phyloP scores from a whole-genome alignment of 108 stramenopile species.

The Discostella stelligeroides region DNA sequence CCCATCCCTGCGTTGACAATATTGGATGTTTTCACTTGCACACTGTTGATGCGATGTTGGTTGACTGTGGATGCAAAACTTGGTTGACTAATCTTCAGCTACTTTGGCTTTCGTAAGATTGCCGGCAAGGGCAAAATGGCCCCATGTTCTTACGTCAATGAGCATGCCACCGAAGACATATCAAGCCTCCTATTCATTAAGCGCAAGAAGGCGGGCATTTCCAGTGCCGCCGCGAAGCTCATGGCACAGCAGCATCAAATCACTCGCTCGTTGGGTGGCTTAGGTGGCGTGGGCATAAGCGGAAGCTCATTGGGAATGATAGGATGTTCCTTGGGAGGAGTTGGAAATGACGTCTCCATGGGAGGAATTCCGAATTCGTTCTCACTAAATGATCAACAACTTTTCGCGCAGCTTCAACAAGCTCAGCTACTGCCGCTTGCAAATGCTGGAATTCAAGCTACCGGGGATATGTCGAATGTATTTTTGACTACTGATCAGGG shows the following conservation, averaged over 20 bases:
- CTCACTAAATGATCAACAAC: slow-evolving; percentile 15
- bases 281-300: slow-evolving; percentile 17
- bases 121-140: slow-evolving; percentile 94
- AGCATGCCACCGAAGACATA: slow-evolving; percentile 82
- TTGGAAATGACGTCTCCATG: slow-evolving; percentile 5
- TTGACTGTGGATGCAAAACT: no score
- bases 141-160: slow-evolving; percentile 92
- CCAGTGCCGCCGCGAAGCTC: slow-evolving; percentile 32
- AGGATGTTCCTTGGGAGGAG: slow-evolving; percentile 4
- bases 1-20: no score
- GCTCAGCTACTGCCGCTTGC: slow-evolving; percentile 32
- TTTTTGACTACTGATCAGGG: slow-evolving; percentile 46
- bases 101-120: slow-evolving; percentile 92
- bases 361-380: not conserved
- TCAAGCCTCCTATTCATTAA: slow-evolving; percentile 85
- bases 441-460: not conserved
- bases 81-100: slow-evolving; percentile 57
- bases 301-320: not conserved
- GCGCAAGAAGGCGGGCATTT: slow-evolving; percentile 48
- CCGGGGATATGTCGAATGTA: not conserved
- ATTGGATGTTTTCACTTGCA: slow-evolving; percentile 14
- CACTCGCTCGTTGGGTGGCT: slow-evolving; percentile 5
- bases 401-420: slow-evolving; percentile 48
- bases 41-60: no score
- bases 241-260: slow-evolving; percentile 36